Percentiles rank a stretch among this genome's conserved stretches.
Evolutionary conservation across 2,329 filamentous ascomycete genomes (phyloP).

Genomic region (Colletotrichum orchidophilum): DNA sequence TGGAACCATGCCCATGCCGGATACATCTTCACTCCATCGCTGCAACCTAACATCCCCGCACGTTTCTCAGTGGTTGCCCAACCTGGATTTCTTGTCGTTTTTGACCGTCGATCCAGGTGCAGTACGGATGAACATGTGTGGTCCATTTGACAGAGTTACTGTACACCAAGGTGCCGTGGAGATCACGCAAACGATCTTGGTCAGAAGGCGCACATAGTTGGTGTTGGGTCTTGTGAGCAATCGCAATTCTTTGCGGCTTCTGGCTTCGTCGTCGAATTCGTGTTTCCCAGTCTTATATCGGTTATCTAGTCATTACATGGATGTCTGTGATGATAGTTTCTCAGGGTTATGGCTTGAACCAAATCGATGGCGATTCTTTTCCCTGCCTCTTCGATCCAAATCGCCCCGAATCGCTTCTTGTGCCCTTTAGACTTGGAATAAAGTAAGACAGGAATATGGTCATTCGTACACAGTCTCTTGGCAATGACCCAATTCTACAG

Average conservation of each 20-base stretch:
- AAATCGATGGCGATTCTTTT: background rate
- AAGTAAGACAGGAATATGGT: background rate
- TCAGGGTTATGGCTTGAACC: too few species aligned
- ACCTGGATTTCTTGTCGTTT: slow-evolving; percentile 1
- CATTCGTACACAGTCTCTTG: background rate
- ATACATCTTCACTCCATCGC: background rate
- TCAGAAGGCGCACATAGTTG: background rate
- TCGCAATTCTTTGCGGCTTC: background rate
- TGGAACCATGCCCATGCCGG: background rate
- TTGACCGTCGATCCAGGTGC: background rate
- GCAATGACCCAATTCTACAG: background rate
- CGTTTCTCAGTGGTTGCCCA: background rate
- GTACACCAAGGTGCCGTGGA: too few species aligned
- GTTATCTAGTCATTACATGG: background rate
- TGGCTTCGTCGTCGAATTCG: background rate
- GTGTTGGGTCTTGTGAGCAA: background rate
- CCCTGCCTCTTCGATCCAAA: background rate
- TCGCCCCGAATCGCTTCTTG: background rate
- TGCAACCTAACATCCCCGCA: slow-evolving; percentile 14
- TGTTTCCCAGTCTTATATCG: background rate
- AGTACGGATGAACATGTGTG: slow-evolving; percentile 20
- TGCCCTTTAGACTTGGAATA: background rate
- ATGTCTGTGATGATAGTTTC: background rate
- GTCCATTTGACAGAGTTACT: background rate
- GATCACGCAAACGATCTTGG: background rate